phyloP scores from a whole-genome alignment of 2,329 filamentous ascomycete genomes.

The Niveomyces coronatus region DNA sequence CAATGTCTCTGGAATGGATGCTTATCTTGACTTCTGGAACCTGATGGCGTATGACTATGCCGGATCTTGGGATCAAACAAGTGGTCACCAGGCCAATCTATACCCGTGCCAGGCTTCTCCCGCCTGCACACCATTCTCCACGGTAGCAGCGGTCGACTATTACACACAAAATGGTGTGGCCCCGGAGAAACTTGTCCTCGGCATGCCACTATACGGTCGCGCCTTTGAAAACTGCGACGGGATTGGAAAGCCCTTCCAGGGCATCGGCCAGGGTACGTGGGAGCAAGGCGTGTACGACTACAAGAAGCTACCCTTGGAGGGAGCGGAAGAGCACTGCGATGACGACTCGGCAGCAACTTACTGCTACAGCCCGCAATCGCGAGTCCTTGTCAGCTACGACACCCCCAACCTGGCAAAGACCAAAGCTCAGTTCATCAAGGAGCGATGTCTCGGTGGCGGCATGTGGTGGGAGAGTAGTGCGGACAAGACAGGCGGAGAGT shows the following conservation, averaged over 20 bases:
- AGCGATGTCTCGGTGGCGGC: constrained; percentile 63
- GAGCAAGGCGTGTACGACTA: constrained; percentile 82
- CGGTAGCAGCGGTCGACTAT: constrained; percentile 55
- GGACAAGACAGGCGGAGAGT: constrained; percentile 55
- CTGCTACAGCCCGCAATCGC: constrained; percentile 55
- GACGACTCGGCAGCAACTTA: constrained; percentile 58
- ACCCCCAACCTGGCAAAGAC: constrained; percentile 53
- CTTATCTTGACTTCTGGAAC: constrained; percentile 63
- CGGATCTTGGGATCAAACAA: constrained; percentile 63
- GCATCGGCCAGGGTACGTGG: constrained; percentile 71
- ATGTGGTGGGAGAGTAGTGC: constrained; percentile 97
- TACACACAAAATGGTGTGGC: constrained; percentile 59
- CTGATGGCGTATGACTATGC: constrained; percentile 86
- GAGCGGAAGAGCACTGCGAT: constrained; percentile 56
- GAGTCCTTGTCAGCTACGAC: constrained; percentile 71
- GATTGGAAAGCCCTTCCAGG: constrained; percentile 56
- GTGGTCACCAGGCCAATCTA: constrained; percentile 77
- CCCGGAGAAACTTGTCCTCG: constrained; percentile 67
- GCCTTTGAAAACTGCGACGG: constrained; percentile 73
- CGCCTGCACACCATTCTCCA: constrained; percentile 66
- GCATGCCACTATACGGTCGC: constrained; percentile 87
- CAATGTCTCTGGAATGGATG: constrained; percentile 54
- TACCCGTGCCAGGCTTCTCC: constrained; percentile 49
- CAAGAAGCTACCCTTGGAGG: constrained; percentile 66
- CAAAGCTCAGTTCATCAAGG: constrained; percentile 64